Evolutionary conservation across 495 filamentous ascomycete genomes (phyloP), one percentile per base, ranked within the genome.

Genomic region (Lasiosphaeria ovina): DNA sequence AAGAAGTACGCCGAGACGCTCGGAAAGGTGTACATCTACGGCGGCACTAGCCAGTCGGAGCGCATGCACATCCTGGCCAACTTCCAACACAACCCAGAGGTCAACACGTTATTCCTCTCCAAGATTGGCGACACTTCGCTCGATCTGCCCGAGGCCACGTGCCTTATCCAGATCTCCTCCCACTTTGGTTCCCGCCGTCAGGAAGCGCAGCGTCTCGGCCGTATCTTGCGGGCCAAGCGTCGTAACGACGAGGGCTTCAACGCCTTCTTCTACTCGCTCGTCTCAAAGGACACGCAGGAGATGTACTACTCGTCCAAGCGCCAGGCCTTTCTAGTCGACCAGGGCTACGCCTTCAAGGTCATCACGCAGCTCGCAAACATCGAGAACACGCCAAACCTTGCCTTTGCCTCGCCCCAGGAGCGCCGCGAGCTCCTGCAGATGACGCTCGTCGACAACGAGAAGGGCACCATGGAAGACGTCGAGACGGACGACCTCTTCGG

Each of bases 221-320:
- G 94, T 40, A 99, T 99, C 68, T 87, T 99, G 10, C 85, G 94
- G 68, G 94, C 94, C 24, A 99, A 99, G 74, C 87, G 94, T 36
- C 82, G 95, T 62, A 98, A 97, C 69, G 94, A 99, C 74, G 94
- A 98, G 73, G 95, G 95, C 17, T 99, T 99, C 77, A 99, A 99
- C 75, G 94, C 94, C 0, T 99, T 99, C 77, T 99, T 99, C 77
- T 99, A 99, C 76, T 94, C 91, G 0, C 81, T 99, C 4, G 94
- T 99, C 35, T 94, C 90, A 9, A 97, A 97, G 72, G 94, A 98
- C 72, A 99, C 94, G 2, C 85, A 91, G 55, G 94, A 99, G 76
- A 98, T 99, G 95, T 93, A 88, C 73, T 99, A 97, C 78, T 97
- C 94, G 6, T 89, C 90, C 44, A 97, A 97, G 76, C 86, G 94